Percentiles rank a stretch among this genome's conserved stretches.
Conservation (phyloP, 148 eudicot species). For the Vaccinium darrowii region DNA sequence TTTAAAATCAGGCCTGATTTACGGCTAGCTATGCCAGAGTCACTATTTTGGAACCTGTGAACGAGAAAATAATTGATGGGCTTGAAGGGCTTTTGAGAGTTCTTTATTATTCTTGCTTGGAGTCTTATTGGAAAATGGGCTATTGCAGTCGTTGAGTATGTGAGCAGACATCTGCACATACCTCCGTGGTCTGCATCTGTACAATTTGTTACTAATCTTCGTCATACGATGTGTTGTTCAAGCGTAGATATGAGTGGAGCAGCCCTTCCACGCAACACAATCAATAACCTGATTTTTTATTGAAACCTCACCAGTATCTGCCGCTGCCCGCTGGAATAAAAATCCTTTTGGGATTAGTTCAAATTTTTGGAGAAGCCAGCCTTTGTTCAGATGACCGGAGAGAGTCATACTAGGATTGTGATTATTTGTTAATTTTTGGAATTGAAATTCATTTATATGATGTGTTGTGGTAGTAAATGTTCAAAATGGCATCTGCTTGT, state of each 20-base stretch:
- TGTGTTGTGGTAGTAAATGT: background rate
- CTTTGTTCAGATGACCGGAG: background rate
- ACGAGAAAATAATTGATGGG: background rate
- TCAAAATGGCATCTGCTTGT: background rate
- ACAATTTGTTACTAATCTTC: background rate
- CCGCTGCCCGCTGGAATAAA: background rate
- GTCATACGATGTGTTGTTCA: background rate
- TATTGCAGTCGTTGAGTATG: background rate
- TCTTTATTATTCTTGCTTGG: background rate
- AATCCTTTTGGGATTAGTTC: background rate
- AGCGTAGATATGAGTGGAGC: background rate
- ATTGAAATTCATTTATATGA: background rate
- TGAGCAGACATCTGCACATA: slow-evolving; percentile 8
- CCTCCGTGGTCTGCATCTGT: background rate
- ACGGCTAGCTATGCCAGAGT: background rate
- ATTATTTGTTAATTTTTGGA: background rate
- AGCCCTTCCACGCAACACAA: background rate
- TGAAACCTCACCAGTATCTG: background rate
- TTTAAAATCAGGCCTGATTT: background rate
- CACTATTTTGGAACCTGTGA: background rate
- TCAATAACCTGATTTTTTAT: background rate
- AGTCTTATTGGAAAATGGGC: background rate
- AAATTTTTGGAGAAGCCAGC: background rate
- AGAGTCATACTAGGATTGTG: background rate
- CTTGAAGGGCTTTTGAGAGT: background rate